These are phyloP conservation scores for Chlorella vulgaris DNA, from an alignment of 139 green algal genomes.

Conservation along the genomic window DNA sequence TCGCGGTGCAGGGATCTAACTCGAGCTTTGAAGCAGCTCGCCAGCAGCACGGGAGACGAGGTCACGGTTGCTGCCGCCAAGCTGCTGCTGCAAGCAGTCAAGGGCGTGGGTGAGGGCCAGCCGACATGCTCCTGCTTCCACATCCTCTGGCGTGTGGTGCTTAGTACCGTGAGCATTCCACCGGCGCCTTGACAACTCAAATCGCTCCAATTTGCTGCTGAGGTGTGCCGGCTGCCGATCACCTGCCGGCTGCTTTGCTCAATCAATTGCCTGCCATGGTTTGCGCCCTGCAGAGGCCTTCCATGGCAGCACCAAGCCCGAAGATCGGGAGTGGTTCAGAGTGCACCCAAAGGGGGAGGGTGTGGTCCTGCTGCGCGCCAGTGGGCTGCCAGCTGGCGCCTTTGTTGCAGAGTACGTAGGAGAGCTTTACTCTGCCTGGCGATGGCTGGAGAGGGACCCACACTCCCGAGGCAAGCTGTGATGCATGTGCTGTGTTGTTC, in stretches of 20 bases:
- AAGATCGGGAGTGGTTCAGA: conserved; percentile 66
- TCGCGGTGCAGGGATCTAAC: conserved; percentile 23
- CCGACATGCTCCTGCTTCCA: too few species aligned
- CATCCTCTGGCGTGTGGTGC: too few species aligned
- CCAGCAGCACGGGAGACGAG: not conserved
- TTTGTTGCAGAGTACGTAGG: conserved; percentile 93
- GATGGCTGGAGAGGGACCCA: conserved; percentile 83
- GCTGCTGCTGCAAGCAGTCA: conserved; percentile 1
- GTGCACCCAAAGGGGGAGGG: conserved; percentile 84
- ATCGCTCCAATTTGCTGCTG: too few species aligned
- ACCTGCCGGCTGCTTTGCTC: too few species aligned
- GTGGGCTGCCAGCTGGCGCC: conserved; percentile 67
- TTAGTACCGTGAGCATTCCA: too few species aligned
- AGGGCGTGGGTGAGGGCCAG: conserved; percentile 32
- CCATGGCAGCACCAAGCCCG: conserved; percentile 28
- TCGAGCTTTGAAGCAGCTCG: conserved; percentile 16
- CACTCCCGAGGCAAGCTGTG: too few species aligned
- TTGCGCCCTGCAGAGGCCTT: not conserved
- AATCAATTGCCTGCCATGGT: not conserved
- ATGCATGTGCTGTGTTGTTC: too few species aligned
- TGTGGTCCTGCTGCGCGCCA: conserved; percentile 63
- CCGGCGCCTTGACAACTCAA: too few species aligned
- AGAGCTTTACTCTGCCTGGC: conserved; percentile 86
- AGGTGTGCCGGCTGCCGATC: too few species aligned
- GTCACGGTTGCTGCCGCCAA: not conserved